Evolutionary conservation across 1,284 basidiomycete genomes (phyloP).

Genomic region (Abortiporus biennis): DNA sequence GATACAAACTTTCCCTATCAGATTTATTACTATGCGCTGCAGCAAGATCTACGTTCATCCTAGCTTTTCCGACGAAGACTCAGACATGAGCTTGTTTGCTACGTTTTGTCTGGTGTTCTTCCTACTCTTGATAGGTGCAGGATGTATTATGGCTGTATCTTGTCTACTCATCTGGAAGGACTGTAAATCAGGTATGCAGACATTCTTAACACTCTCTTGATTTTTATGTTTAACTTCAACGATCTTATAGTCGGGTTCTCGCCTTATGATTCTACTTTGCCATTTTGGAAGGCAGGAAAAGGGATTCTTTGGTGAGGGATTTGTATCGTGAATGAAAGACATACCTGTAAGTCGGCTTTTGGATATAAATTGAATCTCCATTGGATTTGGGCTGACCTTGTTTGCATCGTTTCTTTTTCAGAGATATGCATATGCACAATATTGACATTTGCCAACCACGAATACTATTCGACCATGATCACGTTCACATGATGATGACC

Average conservation of each 20-base stretch:
- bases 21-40: constrained; percentile 2
- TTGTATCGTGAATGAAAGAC: no score
- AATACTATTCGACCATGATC: no score
- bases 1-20: neutral
- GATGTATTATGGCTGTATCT: constrained; percentile 19
- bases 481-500: no score
- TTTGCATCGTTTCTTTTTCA: no score
- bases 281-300: no score
- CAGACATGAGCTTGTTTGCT: constrained; percentile 20
- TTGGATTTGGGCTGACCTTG: no score
- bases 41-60: constrained; percentile 21
- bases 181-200: constrained; percentile 20
- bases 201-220: neutral
- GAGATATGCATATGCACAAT: no score
- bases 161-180: constrained; percentile 22
- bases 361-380: no score
- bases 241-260: neutral
- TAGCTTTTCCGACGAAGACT: constrained; percentile 16
- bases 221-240: neutral
- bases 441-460: no score
- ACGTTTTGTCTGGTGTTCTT: constrained; percentile 24
- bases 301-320: no score
- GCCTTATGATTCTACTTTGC: neutral
- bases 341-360: no score
- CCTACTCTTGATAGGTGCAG: constrained; percentile 18